Percentiles rank a stretch among this genome's conserved stretches.
These are phyloP conservation scores for Penicillium cataractarum DNA, from an alignment of 495 filamentous ascomycete genomes.

Conservation along the genomic window DNA sequence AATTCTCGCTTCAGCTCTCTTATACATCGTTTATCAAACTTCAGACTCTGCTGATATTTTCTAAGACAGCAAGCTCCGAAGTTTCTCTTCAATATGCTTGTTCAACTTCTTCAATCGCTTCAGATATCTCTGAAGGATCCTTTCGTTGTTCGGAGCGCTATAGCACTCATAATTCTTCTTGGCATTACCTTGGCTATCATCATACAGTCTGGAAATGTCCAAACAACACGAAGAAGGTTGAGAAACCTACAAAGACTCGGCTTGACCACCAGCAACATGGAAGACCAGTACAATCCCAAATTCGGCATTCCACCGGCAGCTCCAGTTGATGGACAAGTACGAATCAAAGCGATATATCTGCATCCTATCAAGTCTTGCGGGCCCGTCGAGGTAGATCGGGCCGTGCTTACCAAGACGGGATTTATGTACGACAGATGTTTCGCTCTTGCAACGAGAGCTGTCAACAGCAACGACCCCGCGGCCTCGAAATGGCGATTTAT, in stretches of 20 bases:
- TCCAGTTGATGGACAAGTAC: neutral
- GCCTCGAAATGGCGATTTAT: conserved; percentile 25
- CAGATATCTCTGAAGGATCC: neutral
- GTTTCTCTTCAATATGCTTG: neutral
- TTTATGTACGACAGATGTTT: conserved; percentile 1
- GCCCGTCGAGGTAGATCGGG: conserved; percentile 1
- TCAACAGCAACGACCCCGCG: neutral
- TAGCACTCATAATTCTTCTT: neutral
- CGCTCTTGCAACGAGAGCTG: neutral
- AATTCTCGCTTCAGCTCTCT: neutral
- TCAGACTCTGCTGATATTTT: neutral
- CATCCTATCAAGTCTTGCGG: conserved; percentile 6
- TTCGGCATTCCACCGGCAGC: neutral
- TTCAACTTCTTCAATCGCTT: neutral
- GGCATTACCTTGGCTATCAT: neutral
- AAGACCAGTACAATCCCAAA: neutral
- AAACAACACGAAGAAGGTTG: neutral
- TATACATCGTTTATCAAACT: neutral
- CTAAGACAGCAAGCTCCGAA: neutral
- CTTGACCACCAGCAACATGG: neutral
- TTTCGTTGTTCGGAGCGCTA: neutral
- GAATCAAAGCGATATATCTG: conserved; percentile 1
- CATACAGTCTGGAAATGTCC: neutral
- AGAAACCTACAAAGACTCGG: neutral
- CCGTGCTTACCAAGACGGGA: neutral